Percentiles rank a stretch among this genome's conserved stretches.
These are phyloP conservation scores for Strobilomyces confusus DNA, from an alignment of 768 basidiomycete genomes.

Conservation along the genomic window DNA sequence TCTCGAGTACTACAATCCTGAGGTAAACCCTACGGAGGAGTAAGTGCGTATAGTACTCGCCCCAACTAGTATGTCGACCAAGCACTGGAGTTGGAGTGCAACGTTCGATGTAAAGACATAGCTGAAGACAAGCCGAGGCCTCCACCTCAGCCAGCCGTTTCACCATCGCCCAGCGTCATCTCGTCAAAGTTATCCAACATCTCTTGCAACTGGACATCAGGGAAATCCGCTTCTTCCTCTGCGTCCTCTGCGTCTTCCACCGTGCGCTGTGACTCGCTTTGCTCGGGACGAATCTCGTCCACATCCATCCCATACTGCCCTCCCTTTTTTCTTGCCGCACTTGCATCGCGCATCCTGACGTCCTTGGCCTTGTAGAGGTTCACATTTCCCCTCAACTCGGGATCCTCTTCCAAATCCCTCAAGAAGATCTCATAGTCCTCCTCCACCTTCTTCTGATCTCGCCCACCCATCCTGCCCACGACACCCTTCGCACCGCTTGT, in stretches of 20 bases:
- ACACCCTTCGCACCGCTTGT: slow-evolving; percentile 84
- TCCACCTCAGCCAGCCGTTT: slow-evolving; percentile 13
- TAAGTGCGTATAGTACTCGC: background rate
- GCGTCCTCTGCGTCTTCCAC: slow-evolving; percentile 37
- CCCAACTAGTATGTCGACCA: background rate
- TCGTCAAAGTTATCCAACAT: slow-evolving; percentile 90
- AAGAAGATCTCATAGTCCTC: slow-evolving; percentile 97
- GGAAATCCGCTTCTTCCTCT: slow-evolving; percentile 83
- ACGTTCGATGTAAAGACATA: background rate
- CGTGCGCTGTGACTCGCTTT: slow-evolving; percentile 15
- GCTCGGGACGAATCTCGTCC: slow-evolving; percentile 42
- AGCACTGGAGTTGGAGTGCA: background rate
- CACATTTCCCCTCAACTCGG: slow-evolving; percentile 80
- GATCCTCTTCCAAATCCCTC: slow-evolving; percentile 91
- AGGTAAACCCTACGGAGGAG: too few relatives aligned
- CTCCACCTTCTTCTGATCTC: slow-evolving; percentile 90
- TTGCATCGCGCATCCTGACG: slow-evolving; percentile 47
- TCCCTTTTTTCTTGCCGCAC: slow-evolving; percentile 18
- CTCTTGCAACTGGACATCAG: slow-evolving; percentile 80
- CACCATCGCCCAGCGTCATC: slow-evolving; percentile 63
- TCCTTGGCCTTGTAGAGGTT: slow-evolving; percentile 79
- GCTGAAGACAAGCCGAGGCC: background rate
- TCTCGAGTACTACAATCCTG: too few relatives aligned
- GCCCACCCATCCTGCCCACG: slow-evolving; percentile 85
- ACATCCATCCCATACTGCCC: slow-evolving; percentile 57